Evolutionary conservation across 305 asterid genomes (phyloP), one percentile per base, ranked within the genome.

Genomic region (Ruellia speciosa): DNA sequence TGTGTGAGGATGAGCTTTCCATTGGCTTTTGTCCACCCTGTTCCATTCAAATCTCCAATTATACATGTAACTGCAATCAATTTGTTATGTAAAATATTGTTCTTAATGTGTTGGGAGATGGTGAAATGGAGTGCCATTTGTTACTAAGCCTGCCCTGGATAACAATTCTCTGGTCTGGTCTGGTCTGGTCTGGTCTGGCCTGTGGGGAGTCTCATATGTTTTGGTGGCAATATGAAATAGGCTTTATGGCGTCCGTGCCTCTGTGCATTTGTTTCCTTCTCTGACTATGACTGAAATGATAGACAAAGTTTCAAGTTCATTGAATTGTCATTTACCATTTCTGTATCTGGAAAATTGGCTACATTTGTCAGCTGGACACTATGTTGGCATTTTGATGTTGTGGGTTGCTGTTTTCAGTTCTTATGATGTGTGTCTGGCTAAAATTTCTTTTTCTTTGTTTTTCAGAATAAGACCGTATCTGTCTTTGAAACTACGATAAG

Each of bases 381-480:
- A 24, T 24, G 31, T 24, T 24, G 31, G 31, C 31, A 24, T 24
- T 24, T 24, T 24, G 31, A 1, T 24, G 31, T 24, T 4, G 3
- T 24, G 31, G 31, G 31, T 24, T 24, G 3, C 31, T 24, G 31
- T 24, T 24, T 24, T 24, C 31, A 24, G 31, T 24, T 24, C 31
- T 24, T 24, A 4, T 24, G 31, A 24, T 24, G 31, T 24, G 31
- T 24, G 31, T 4, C 31, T 24, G 31, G 31, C 31, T 24, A 24
- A 24, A 4, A 24, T 24, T 24, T 24, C 11, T 37, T 37, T 37
- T 6, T 47, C 58, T 65, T 13, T 63, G 40, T 60, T 66, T 68
- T 76, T 77, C 98, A 90, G 98, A 90, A 87, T 80, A 87, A 90
- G 77, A 90, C 98, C 0, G 96, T 90, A 48, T 90, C 98, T 45